Evolutionary conservation across 1,284 basidiomycete genomes (phyloP).

Genomic region (Papiliotrema terrestris): DNA sequence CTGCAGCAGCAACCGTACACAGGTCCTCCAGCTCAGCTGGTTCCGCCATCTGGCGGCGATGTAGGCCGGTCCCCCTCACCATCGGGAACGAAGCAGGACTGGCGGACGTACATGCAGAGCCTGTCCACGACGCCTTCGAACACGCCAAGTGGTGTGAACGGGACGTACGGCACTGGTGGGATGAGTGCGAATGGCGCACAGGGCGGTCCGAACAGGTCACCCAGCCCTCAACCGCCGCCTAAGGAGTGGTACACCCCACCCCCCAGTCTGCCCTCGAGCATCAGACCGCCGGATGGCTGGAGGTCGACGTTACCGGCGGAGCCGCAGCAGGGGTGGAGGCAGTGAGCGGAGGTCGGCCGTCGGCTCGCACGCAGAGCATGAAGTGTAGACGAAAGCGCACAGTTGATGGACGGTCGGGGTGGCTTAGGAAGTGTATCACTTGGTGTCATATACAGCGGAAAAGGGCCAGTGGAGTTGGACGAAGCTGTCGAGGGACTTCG

Average conservation of each 20-base stretch:
- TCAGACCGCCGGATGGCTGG: constrained; percentile 36
- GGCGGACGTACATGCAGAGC: constrained; percentile 37
- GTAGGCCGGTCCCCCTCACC: constrained; percentile 1
- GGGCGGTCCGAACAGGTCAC: neutral
- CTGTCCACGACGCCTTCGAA: constrained; percentile 13
- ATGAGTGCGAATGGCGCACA: neutral
- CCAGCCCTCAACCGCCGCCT: constrained; percentile 20
- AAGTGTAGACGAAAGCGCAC: too few relatives aligned
- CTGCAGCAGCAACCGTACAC: neutral
- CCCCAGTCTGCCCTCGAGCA: constrained; percentile 25
- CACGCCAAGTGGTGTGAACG: neutral
- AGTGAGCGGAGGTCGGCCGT: neutral
- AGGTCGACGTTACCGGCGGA: constrained; percentile 22
- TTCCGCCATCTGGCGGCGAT: neutral
- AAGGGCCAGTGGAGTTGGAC: too few relatives aligned
- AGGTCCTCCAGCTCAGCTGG: neutral
- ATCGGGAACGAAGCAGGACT: constrained; percentile 18
- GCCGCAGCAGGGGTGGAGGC: constrained; percentile 21
- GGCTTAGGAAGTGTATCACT: too few relatives aligned
- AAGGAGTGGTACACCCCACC: constrained; percentile 32
- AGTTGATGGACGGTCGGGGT: too few relatives aligned
- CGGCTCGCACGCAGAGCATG: too few relatives aligned
- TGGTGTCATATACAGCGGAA: too few relatives aligned
- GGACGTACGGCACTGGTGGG: neutral
- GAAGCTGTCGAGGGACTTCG: too few relatives aligned